Evolutionary conservation across 768 basidiomycete species (phyloP), one percentile per base, ranked within the genome.

Genomic region (Dendrothele bispora): DNA sequence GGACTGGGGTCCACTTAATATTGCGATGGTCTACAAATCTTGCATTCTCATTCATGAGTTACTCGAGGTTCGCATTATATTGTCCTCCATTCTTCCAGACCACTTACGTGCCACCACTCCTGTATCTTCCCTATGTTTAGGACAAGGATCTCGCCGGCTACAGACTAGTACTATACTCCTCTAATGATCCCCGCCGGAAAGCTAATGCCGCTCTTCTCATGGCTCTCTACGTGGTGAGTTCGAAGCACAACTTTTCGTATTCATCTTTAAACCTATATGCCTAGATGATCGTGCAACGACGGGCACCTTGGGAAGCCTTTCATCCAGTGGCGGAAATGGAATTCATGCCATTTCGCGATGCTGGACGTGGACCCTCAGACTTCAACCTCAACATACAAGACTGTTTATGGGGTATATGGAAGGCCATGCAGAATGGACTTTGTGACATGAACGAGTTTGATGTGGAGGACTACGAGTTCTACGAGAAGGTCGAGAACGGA

Each of bases 331-430:
- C 93, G 26, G 85, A 92, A 60, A 62, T 94, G 29, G 91, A 95
- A 67, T 92, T 95, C 62, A 90, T 92, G 84, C 87, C 91, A 14
- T 98, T 98, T 63, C 80, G 97, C 50, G 97, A 99, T 59, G 97
- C 97, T 17, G 95, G 95, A 3, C 82, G 90, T 32, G 94, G 93
- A 1, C 83, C 84, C 11, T 90, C 91, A 7, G 94, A 98, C 66
- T 97, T 94, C 70, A 91, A 88, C 61, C 80, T 98, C 48, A 91
- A 77, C 53, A 91, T 98, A 43, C 95, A 97, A 63, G 94, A 95
- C 59, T 91, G 92, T 62, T 73, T 88, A 2, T 90, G 87, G 86
- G 88, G 88, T 15, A 69, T 92, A 52, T 91, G 87, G 83, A 91
- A 91, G 63, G 87, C 86, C 1, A 88, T 90, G 78, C 88, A 95